These are phyloP conservation scores for Catharanthus roseus DNA, from an alignment of 257 asterid species.

Conservation along the genomic window DNA sequence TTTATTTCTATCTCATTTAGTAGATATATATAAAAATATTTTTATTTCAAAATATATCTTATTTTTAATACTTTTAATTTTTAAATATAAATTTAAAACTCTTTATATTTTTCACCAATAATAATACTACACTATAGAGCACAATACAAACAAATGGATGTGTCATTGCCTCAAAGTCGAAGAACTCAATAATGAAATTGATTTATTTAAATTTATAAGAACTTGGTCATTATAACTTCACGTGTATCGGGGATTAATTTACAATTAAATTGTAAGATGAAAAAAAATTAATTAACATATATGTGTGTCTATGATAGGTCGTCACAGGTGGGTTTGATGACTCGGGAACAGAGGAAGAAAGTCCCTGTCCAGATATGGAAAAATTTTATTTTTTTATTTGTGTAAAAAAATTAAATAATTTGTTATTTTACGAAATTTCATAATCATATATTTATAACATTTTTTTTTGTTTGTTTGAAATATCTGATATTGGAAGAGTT, in stretches of 20 bases:
- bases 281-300: background rate
- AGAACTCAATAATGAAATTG: constrained; percentile 24
- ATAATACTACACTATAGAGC: no score
- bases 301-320: constrained; percentile 10
- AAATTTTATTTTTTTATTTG: no score
- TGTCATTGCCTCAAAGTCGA: background rate
- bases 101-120: no score
- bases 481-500: constrained; percentile 14
- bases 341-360: constrained; percentile 26
- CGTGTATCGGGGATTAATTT: constrained; percentile 36
- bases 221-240: constrained; percentile 51
- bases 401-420: constrained; percentile 12
- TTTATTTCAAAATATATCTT: no score
- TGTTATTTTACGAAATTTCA: constrained; percentile 14
- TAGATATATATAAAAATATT: no score
- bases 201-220: constrained; percentile 9
- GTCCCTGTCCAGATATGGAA: constrained; percentile 21
- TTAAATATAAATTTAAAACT: no score
- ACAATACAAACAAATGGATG: no score
- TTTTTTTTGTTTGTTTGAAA: constrained; percentile 17
- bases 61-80: no score
- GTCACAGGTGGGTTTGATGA: constrained; percentile 5
- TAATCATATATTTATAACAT: background rate
- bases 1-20: no score
- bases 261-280: background rate